Percentiles rank a stretch among this genome's conserved stretches.
These are phyloP conservation scores for Aspergillus mulundensis DNA, from an alignment of 495 filamentous ascomycete genomes.

Conservation along the genomic window DNA sequence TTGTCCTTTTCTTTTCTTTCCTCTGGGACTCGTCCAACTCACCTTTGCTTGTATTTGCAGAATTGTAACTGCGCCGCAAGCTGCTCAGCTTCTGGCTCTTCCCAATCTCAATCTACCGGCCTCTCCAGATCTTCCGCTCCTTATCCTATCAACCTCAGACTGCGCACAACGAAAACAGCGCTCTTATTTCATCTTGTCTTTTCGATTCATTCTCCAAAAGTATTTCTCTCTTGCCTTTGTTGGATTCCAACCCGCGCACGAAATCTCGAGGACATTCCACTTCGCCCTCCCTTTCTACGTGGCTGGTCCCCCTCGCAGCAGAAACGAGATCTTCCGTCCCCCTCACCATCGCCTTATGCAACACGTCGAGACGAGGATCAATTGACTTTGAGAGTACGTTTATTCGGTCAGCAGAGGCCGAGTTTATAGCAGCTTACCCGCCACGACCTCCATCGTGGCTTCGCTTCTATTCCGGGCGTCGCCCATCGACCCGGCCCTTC, in stretches of 20 bases:
- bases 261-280: constrained; percentile 17
- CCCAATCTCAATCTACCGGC: constrained; percentile 5
- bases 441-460: constrained; percentile 45
- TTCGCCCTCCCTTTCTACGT: constrained; percentile 22
- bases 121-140: constrained; percentile 19
- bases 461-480: constrained; percentile 52
- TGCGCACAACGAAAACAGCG: neutral
- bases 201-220: neutral
- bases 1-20: neutral
- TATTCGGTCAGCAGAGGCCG: constrained; percentile 37
- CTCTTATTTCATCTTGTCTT: neutral
- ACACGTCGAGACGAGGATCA: neutral
- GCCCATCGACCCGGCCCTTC: constrained; percentile 54
- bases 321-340: constrained; percentile 7
- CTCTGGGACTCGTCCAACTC: neutral
- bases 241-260: constrained; percentile 12
- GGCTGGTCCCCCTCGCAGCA: constrained; percentile 22
- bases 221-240: neutral
- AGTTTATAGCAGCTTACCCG: constrained; percentile 33
- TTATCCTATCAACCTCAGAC: constrained; percentile 9
- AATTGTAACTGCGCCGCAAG: neutral
- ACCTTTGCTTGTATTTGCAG: neutral
- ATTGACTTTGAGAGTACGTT: constrained; percentile 11
- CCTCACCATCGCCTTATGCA: constrained; percentile 3
- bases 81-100: neutral